Percentiles rank a stretch among this genome's conserved stretches.
phyloP scores from a whole-genome alignment of 208 protist species.

The Leishmania lainsoni region DNA sequence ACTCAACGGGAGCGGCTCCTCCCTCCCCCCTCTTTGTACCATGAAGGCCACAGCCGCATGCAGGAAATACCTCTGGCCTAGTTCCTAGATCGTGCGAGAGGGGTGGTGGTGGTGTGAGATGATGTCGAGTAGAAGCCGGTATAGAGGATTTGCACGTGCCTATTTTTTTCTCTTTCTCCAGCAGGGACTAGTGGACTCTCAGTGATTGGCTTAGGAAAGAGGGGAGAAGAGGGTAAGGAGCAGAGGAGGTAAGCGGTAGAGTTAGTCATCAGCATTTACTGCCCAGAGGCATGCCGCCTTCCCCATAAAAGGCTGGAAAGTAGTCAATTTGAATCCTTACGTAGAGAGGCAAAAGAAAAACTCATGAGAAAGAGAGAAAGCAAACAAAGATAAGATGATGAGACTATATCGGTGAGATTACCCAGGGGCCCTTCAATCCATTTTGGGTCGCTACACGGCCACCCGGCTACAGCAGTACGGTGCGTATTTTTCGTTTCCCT shows the following conservation, averaged over 20 bases:
- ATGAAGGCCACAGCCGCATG: too few species aligned
- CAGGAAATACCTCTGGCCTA: too few species aligned
- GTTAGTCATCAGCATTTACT: neutral
- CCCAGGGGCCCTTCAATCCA: neutral
- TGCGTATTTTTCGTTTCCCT: neutral
- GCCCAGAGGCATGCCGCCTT: neutral
- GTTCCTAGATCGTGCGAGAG: too few species aligned
- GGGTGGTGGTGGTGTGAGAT: neutral
- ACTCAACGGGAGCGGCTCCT: too few species aligned
- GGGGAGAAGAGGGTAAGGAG: neutral
- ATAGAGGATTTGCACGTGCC: neutral
- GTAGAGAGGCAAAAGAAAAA: constrained; percentile 6
- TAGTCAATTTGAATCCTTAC: neutral
- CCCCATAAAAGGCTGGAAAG: neutral
- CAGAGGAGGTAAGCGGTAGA: neutral
- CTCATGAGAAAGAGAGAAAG: neutral
- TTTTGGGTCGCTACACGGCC: neutral
- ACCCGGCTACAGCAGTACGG: too few species aligned
- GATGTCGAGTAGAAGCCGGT: neutral
- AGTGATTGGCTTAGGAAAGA: neutral
- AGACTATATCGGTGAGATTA: neutral
- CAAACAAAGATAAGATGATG: neutral
- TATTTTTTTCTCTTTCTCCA: neutral
- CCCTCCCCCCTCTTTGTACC: too few species aligned
- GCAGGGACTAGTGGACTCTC: neutral